phyloP scores from a whole-genome alignment of 2,329 filamentous ascomycete species.

The Colletotrichum trifolii region DNA sequence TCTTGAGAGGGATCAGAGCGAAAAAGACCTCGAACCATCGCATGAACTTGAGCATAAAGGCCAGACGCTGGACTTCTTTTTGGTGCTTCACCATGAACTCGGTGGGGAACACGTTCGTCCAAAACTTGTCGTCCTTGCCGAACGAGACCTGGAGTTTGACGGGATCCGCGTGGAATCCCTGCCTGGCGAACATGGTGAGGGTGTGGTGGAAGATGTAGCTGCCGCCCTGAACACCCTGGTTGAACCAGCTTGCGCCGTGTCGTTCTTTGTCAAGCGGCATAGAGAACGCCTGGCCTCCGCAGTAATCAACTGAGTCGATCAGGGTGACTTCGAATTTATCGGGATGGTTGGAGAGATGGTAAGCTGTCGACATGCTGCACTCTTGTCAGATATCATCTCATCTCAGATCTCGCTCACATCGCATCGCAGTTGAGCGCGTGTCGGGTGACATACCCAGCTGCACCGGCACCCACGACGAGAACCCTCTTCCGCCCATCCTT shows the following conservation, averaged over 20 bases:
- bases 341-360: constrained; percentile 68
- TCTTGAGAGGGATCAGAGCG: constrained; percentile 67
- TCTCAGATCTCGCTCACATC: neutral
- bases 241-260: constrained; percentile 71
- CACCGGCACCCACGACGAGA: constrained; percentile 54
- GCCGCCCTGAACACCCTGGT: constrained; percentile 72
- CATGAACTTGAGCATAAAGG: constrained; percentile 63
- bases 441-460: constrained; percentile 46
- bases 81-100: constrained; percentile 64
- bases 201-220: constrained; percentile 71
- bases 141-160: constrained; percentile 71
- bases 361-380: constrained; percentile 63
- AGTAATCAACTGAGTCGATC: constrained; percentile 67
- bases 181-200: constrained; percentile 68
- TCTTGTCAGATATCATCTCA: neutral
- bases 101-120: constrained; percentile 71
- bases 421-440: neutral
- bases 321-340: constrained; percentile 70
- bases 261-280: constrained; percentile 68
- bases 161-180: constrained; percentile 60
- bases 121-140: constrained; percentile 67
- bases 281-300: constrained; percentile 72
- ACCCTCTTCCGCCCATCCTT: constrained; percentile 45
- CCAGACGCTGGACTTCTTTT: constrained; percentile 64
- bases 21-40: constrained; percentile 67